These are phyloP conservation scores for Obba rivulosa DNA, from an alignment of 768 basidiomycete genomes.

Conservation along the genomic window DNA sequence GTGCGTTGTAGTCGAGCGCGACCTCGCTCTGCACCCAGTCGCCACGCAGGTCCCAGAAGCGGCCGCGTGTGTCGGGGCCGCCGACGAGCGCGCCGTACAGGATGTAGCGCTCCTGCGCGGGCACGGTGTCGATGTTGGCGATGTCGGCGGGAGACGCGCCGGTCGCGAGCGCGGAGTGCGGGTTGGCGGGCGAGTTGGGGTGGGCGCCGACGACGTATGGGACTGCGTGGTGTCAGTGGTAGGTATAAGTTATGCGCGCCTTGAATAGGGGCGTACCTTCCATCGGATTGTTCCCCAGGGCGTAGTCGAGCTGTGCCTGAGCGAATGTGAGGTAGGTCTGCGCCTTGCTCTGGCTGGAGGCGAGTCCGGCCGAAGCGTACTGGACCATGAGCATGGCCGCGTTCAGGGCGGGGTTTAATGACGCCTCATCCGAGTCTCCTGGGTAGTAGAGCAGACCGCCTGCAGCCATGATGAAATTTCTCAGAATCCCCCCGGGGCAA, in stretches of 20 bases:
- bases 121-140: slow-evolving; percentile 62
- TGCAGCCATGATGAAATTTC: slow-evolving; percentile 21
- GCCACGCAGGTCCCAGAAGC: slow-evolving; percentile 78
- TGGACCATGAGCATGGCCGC: slow-evolving; percentile 77
- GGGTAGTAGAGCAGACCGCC: slow-evolving; percentile 78
- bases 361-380: slow-evolving; percentile 58
- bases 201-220: slow-evolving; percentile 87
- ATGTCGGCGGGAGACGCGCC: slow-evolving; percentile 63
- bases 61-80: slow-evolving; percentile 72
- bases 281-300: slow-evolving; percentile 88
- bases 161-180: slow-evolving; percentile 85
- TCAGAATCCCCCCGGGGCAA: not conserved
- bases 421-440: slow-evolving; percentile 78
- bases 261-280: slow-evolving; percentile 42
- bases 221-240: slow-evolving; percentile 32
- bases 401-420: slow-evolving; percentile 84
- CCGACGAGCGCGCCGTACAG: slow-evolving; percentile 88
- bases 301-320: slow-evolving; percentile 73
- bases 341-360: slow-evolving; percentile 54
- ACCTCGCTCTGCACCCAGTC: slow-evolving; percentile 90
- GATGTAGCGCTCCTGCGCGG: slow-evolving; percentile 65
- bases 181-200: slow-evolving; percentile 87
- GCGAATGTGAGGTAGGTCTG: slow-evolving; percentile 70
- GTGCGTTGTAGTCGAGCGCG: slow-evolving; percentile 88
- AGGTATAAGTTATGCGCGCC: too few relatives aligned